These are phyloP conservation scores for Aspergillus sclerotialis DNA, from an alignment of 2,329 filamentous ascomycete species.

Conservation along the genomic window DNA sequence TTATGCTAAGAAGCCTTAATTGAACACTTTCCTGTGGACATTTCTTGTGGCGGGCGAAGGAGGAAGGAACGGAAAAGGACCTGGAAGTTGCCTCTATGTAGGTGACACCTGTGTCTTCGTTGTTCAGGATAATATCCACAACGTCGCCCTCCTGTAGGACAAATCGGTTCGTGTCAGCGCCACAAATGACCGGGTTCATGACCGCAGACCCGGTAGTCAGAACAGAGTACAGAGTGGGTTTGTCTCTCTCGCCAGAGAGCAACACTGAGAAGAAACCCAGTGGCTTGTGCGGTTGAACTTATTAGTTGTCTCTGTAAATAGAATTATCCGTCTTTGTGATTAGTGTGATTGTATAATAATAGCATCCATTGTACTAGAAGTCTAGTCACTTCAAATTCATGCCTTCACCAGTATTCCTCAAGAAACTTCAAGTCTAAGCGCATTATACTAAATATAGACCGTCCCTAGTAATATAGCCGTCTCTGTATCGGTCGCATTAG, in stretches of 20 bases:
- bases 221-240: too few species aligned
- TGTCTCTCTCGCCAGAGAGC: too few species aligned
- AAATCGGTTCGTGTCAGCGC: conserved; percentile 55
- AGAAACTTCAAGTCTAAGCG: conserved; percentile 51
- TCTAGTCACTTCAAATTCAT: too few species aligned
- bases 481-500: conserved; percentile 53
- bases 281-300: conserved; percentile 56
- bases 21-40: too few species aligned
- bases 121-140: conserved; percentile 34
- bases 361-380: too few species aligned
- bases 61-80: conserved; percentile 41
- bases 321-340: conserved; percentile 51
- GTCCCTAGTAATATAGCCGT: conserved; percentile 48
- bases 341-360: conserved; percentile 4
- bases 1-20: too few species aligned
- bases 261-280: too few species aligned
- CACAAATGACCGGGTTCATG: conserved; percentile 56
- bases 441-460: conserved; percentile 61
- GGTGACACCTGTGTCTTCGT: conserved; percentile 51
- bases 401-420: too few species aligned
- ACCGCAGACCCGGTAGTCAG: conserved; percentile 52
- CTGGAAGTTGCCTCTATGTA: conserved; percentile 74
- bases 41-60: too few species aligned
- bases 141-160: conserved; percentile 55
- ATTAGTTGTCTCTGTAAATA: conserved; percentile 32